Evolutionary conservation across 2,329 filamentous ascomycete species (phyloP).

Genomic region (Aspergillus amoenus): DNA sequence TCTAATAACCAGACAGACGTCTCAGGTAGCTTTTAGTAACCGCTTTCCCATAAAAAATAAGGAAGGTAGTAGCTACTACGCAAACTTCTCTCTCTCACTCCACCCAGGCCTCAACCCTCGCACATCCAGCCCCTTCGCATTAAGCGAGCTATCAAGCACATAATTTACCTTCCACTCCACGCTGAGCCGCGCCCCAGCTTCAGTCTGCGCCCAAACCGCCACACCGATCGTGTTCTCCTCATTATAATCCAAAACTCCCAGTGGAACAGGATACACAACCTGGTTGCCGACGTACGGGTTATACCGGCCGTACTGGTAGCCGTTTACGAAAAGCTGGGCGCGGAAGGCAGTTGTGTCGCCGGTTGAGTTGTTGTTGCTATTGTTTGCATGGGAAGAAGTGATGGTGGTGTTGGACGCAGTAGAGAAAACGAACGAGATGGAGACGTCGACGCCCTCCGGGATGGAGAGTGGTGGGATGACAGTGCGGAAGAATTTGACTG

Average conservation of each 20-base stretch:
- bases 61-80: constrained; percentile 3
- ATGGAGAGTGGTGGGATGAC: constrained; percentile 52
- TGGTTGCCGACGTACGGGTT: constrained; percentile 63
- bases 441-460: constrained; percentile 54
- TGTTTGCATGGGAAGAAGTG: constrained; percentile 4
- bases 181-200: constrained; percentile 51
- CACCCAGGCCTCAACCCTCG: constrained; percentile 54
- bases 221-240: constrained; percentile 60
- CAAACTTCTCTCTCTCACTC: constrained; percentile 42
- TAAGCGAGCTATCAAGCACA: constrained; percentile 54
- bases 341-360: constrained; percentile 40
- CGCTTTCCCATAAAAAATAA: too few species aligned
- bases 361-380: constrained; percentile 4
- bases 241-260: constrained; percentile 57
- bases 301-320: constrained; percentile 63
- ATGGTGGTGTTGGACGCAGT: constrained; percentile 37
- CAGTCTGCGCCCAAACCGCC: constrained; percentile 60
- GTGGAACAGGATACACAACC: constrained; percentile 59
- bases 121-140: constrained; percentile 47
- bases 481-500: constrained; percentile 58
- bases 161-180: constrained; percentile 57
- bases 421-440: constrained; percentile 55
- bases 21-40: too few species aligned
- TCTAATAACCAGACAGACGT: too few species aligned
- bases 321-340: constrained; percentile 62